Evolutionary conservation across 768 basidiomycete genomes (phyloP).

Genomic region (Phanerodontia chrysosporium): DNA sequence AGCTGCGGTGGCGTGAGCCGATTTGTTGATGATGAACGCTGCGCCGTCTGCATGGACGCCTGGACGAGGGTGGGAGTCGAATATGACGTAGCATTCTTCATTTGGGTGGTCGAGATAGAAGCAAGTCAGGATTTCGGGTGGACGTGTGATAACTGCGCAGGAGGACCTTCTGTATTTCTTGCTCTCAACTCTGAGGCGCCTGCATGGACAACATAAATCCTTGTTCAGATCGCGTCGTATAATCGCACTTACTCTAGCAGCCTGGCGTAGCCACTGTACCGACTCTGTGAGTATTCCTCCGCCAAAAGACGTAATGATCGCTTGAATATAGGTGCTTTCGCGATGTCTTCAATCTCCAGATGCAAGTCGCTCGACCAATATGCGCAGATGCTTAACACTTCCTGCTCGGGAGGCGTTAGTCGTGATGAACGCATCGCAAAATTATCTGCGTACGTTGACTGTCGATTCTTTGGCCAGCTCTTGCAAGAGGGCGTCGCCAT

Average conservation of each 20-base stretch:
- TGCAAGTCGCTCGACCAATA: constrained; percentile 49
- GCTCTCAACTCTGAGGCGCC: constrained; percentile 10
- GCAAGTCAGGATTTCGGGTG: constrained; percentile 64
- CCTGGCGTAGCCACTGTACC: constrained; percentile 31
- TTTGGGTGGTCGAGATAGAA: constrained; percentile 28
- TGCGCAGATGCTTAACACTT: constrained; percentile 51
- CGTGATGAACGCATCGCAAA: neutral
- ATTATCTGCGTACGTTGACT: constrained; percentile 30
- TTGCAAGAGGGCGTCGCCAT: constrained; percentile 28
- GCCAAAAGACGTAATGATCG: constrained; percentile 31
- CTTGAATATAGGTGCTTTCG: constrained; percentile 44
- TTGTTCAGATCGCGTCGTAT: too few species aligned
- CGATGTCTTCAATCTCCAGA: constrained; percentile 54
- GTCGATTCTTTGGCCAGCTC: constrained; percentile 30
- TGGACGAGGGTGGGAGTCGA: constrained; percentile 64
- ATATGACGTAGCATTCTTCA: constrained; percentile 46
- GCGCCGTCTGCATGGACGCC: constrained; percentile 52
- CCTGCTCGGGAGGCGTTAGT: constrained; percentile 29
- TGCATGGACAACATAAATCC: too few species aligned
- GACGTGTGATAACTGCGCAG: constrained; percentile 58
- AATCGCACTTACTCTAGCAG: constrained; percentile 23
- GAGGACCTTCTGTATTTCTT: constrained; percentile 20
- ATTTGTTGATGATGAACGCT: constrained; percentile 50
- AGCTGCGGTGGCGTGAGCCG: constrained; percentile 36
- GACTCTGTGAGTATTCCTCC: constrained; percentile 35